Evolutionary conservation across 73 alveolate genomes (phyloP).

Genomic region (Blepharisma japonicum): DNA sequence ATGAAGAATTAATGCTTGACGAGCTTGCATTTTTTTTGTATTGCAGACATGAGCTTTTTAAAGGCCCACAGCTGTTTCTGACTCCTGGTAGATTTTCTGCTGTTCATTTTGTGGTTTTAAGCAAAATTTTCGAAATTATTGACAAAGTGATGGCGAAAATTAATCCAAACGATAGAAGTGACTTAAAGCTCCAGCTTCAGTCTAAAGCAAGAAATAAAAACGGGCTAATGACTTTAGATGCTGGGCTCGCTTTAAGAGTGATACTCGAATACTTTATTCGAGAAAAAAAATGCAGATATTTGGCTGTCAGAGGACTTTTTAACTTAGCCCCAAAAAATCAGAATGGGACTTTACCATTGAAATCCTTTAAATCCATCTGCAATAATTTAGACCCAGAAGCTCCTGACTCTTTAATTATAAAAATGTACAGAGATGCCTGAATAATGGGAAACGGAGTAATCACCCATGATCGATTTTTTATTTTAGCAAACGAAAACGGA

Average conservation of each 20-base stretch:
- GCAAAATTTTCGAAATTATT: constrained; percentile 40
- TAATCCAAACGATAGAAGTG: not conserved
- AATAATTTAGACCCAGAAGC: not conserved
- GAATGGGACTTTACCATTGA: not conserved
- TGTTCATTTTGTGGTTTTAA: constrained; percentile 41
- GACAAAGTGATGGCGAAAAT: constrained; percentile 48
- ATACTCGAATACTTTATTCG: not conserved
- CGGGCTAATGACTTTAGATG: not conserved
- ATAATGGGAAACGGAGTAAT: not conserved
- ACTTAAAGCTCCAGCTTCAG: not conserved
- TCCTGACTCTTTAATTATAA: not conserved
- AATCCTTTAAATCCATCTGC: not conserved
- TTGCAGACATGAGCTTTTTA: constrained; percentile 61
- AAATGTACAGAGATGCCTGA: constrained; percentile 8
- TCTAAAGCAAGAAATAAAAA: not conserved
- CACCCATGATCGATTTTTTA: not conserved
- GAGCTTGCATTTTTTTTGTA: constrained; percentile 67
- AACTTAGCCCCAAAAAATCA: not conserved
- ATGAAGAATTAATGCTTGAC: constrained; percentile 63
- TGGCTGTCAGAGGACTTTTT: not conserved
- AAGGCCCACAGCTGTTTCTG: constrained; percentile 61
- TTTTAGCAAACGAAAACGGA: not conserved
- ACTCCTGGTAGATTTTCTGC: constrained; percentile 53
- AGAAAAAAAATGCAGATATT: constrained; percentile 14
- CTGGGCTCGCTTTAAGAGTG: constrained; percentile 7